Evolutionary conservation across 2,329 filamentous ascomycete genomes (phyloP).

Genomic region (Geosmithia morbida): DNA sequence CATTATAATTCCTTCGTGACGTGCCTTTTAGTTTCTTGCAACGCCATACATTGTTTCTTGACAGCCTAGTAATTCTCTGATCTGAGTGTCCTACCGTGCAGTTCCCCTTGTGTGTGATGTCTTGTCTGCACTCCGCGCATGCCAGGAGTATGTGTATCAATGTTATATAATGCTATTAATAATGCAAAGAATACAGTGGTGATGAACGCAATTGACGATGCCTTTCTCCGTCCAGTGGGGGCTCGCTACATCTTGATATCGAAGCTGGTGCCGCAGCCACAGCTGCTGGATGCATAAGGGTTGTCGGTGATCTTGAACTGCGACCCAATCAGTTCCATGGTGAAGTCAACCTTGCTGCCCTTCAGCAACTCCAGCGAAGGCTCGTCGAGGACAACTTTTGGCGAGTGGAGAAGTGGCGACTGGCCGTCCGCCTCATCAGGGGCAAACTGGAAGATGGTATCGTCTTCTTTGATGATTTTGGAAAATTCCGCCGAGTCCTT

Average conservation of each 20-base stretch:
- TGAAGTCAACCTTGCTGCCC: conserved; percentile 92
- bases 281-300: conserved; percentile 80
- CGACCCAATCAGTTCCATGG: conserved; percentile 74
- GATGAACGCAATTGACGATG: neutral
- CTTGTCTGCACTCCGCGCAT: neutral
- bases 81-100: no score
- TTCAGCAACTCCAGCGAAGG: conserved; percentile 78
- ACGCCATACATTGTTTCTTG: neutral
- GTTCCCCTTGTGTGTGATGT: neutral
- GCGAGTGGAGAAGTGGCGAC: conserved; percentile 16
- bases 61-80: no score
- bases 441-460: conserved; percentile 71
- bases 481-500: conserved; percentile 17
- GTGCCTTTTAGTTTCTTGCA: no score
- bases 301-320: conserved; percentile 98
- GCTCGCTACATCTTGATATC: conserved; percentile 57
- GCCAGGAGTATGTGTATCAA: neutral
- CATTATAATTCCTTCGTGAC: conserved; percentile 5
- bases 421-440: conserved; percentile 23
- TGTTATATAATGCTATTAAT: neutral
- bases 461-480: conserved; percentile 48
- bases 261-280: conserved; percentile 95
- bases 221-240: neutral
- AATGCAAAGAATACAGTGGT: neutral
- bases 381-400: conserved; percentile 83